Evolutionary conservation across 306 rosid species (phyloP), one percentile per base, ranked within the genome.

Genomic region (Pachyrhizus erosus): DNA sequence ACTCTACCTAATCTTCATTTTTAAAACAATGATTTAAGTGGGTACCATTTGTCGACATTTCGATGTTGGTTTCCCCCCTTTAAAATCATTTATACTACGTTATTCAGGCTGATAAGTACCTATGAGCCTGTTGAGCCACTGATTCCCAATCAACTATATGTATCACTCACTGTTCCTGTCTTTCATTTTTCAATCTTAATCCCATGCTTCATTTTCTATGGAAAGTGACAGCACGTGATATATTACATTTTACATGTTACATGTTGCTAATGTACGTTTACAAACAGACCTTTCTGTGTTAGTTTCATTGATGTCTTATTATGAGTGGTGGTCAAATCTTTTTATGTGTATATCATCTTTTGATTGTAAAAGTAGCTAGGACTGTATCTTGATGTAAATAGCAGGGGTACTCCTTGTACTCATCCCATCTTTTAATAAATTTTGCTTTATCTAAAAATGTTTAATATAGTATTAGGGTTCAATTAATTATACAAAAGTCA

Each of bases 31-130:
- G 37, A 83, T n/a, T 70, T 21, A n/a, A 43, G 54, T 23, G 67
- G 86, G 66, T 46, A 7, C 67, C n/a, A 58, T 54, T 75, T 82
- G 77, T 76, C 82, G 3, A 45, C 61, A 42, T 42, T 67, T 55
- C 29, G 72, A 33, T 26, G 52, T 55, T 21, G 27, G 42, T 51
- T 79, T 77, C 51, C 17, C 18, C 0, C 14, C 33, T 4, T n/a
- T 31, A 60, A 31, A 2, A 42, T 29, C 64, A 21, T 57, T 75
- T 52, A 21, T 78, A 49, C 39, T 23, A 33, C 5, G 26, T 52
- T 24, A 24, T 67, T 27, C 27, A 7, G 11, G 37, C 29, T 55
- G 43, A 42, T 42, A 42, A 18, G 70, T 37, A 75, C 69, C 9
- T 9, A 43, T 57, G 46, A 42, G 43, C 26, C n/a, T 11, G 46